Base-by-base conservation (phyloP, 2,329 filamentous ascomycete species). In the Venturia effusa region DNA sequence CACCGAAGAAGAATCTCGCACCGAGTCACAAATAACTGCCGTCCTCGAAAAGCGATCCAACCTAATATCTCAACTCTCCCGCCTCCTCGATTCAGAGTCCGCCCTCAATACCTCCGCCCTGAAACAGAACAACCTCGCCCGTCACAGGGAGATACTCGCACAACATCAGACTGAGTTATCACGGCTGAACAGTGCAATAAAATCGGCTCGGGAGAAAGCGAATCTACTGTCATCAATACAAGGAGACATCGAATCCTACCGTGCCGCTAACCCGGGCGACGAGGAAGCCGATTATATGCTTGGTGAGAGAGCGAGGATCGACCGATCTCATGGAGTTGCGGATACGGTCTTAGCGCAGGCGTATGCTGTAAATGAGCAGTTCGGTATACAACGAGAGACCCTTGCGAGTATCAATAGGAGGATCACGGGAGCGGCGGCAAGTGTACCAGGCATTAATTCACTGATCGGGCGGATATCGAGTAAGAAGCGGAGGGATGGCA, bases 281-380 rank as follows among this genome's bases (percentile, higher is more conserved):
- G 89, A 88, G 63, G 94, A 97, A 78, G 91, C 91, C 59, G 93
- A 99, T 66, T 99, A 97, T 79, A 97, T 99, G 92, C 83, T 99
- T 34, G 88, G 90, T 70, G 94, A 99, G 81, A 84, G 94, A 61
- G 80, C 81, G 67, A 84, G 89, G 67, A 85, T 99, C 72, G 94
- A 99, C 73, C 88, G 91, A 73, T 95, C 90, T 71, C 89, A 97
- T 76, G 88, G 85, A 69, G 87, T 96, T 80, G 88, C 91, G 59
- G 94, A 99, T 74, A 89, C 85, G 67, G 92, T 99, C 40, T 81
- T 99, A 66, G 92, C 88, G 73, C 94, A 97, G 79, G 94, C 94
- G 8, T 99, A 99, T 77, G 92, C 93, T 13, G 91, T 97, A 62
- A 95, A 96, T 73, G 92, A 97, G 78, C 92, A 82, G 74, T 97